Evolutionary conservation across 148 eudicot genomes (phyloP).

Genomic region (Dianthus caryophyllus): DNA sequence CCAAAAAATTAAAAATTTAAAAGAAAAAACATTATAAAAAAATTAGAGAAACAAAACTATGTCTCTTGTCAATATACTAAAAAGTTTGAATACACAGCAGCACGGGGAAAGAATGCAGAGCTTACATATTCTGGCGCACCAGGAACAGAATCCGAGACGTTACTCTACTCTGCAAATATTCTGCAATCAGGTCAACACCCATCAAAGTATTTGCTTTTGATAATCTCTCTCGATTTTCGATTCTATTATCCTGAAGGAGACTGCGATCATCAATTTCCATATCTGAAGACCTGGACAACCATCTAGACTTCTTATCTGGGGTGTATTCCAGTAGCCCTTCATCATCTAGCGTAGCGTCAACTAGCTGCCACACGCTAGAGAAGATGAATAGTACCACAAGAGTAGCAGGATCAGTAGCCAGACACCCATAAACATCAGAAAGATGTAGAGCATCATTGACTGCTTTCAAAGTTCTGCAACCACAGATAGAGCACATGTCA

Average conservation of each 20-base stretch:
- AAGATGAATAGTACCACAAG: slow-evolving; percentile 65
- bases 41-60: not conserved
- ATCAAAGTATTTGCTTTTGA: slow-evolving; percentile 47
- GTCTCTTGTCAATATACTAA: not conserved
- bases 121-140: slow-evolving; percentile 82
- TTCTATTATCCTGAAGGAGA: slow-evolving; percentile 42
- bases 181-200: slow-evolving; percentile 77
- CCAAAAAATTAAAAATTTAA: not conserved
- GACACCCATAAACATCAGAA: slow-evolving; percentile 55
- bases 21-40: not conserved
- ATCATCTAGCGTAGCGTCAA: slow-evolving; percentile 90
- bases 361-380: slow-evolving; percentile 67
- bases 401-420: slow-evolving; percentile 59
- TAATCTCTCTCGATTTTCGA: slow-evolving; percentile 43
- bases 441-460: slow-evolving; percentile 68
- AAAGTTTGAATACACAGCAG: not conserved
- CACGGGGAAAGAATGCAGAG: slow-evolving; percentile 9
- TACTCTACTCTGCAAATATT: slow-evolving; percentile 48
- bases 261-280: slow-evolving; percentile 59
- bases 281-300: slow-evolving; percentile 53
- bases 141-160: slow-evolving; percentile 69
- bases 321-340: slow-evolving; percentile 71
- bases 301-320: slow-evolving; percentile 60
- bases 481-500: slow-evolving; percentile 18
- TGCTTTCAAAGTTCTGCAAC: slow-evolving; percentile 82